A percentile compares a stretch with the other conserved stretches of the same genome.
Conservation (phyloP, 345 rosid genomes). For the Hypericum androsaemum region DNA sequence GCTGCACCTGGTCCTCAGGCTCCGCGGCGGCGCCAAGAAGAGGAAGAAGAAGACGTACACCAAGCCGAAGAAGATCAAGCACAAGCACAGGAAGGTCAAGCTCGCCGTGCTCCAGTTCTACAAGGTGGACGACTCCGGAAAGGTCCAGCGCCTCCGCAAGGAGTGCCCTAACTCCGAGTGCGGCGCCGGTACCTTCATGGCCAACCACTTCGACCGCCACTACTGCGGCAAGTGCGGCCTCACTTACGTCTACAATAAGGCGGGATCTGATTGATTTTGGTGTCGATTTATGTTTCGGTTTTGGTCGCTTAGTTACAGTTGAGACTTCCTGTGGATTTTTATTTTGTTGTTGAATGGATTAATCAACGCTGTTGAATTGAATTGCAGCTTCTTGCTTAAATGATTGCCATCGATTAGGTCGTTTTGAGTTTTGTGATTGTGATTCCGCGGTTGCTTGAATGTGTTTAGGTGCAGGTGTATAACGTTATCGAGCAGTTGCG, state of each 20-base stretch:
- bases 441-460: too few relatives aligned
- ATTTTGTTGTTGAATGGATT: too few relatives aligned
- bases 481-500: too few relatives aligned
- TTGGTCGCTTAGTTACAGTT: too few relatives aligned
- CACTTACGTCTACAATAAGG: constrained; percentile 22
- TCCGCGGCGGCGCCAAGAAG: constrained; percentile 27
- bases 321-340: too few relatives aligned
- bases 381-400: too few relatives aligned
- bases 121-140: constrained; percentile 23
- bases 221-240: constrained; percentile 28
- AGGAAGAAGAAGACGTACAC: constrained; percentile 29
- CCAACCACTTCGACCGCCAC: constrained; percentile 24
- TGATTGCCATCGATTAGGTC: too few relatives aligned
- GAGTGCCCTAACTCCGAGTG: constrained; percentile 25
- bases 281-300: too few relatives aligned
- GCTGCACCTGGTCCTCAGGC: constrained; percentile 22
- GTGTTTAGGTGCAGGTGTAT: too few relatives aligned
- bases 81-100: constrained; percentile 28
- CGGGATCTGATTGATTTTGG: constrained; percentile 13
- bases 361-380: too few relatives aligned
- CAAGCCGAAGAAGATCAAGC: constrained; percentile 27
- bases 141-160: constrained; percentile 22
- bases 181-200: constrained; percentile 26
- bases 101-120: constrained; percentile 25
- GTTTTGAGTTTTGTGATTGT: too few relatives aligned